Evolutionary conservation across 257 asterid species (phyloP).

Genomic region (Dorcoceras hygrometricum): DNA sequence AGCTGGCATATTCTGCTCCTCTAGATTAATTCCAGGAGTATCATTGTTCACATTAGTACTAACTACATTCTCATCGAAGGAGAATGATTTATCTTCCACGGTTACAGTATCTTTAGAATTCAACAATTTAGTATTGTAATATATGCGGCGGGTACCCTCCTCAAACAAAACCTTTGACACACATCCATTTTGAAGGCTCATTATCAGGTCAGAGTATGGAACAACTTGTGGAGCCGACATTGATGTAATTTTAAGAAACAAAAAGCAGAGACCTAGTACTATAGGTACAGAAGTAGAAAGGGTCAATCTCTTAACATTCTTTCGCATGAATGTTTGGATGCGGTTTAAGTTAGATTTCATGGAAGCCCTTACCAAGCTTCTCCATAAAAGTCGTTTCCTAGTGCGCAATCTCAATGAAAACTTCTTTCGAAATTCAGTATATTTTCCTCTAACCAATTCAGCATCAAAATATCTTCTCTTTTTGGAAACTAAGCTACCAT

Average conservation of each 20-base stretch:
- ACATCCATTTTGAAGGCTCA: too few relatives aligned
- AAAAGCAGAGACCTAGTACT: conserved; percentile 69
- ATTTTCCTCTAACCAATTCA: conserved; percentile 39
- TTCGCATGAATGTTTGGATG: conserved; percentile 49
- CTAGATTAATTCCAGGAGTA: too few relatives aligned
- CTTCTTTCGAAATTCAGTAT: conserved; percentile 39
- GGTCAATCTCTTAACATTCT: conserved; percentile 57
- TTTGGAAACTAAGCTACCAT: too few relatives aligned
- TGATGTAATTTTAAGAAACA: conserved; percentile 76
- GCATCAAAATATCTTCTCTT: conserved; percentile 41
- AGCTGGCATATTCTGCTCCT: too few relatives aligned
- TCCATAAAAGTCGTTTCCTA: conserved; percentile 49
- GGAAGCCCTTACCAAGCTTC: conserved; percentile 52
- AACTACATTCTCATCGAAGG: too few relatives aligned
- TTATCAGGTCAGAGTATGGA: conserved; percentile 78
- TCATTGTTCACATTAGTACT: too few relatives aligned
- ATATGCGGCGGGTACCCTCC: conserved; percentile 91
- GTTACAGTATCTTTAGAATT: too few relatives aligned
- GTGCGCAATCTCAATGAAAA: conserved; percentile 64
- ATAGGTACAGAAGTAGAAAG: conserved; percentile 56
- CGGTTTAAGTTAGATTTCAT: conserved; percentile 48
- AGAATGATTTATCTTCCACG: too few relatives aligned
- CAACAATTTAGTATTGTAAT: too few relatives aligned
- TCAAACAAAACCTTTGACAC: conserved; percentile 76
- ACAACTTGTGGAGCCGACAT: conserved; percentile 60